Conservation (phyloP, 352 stramenopile species). For the Globisporangium carolinianum region DNA sequence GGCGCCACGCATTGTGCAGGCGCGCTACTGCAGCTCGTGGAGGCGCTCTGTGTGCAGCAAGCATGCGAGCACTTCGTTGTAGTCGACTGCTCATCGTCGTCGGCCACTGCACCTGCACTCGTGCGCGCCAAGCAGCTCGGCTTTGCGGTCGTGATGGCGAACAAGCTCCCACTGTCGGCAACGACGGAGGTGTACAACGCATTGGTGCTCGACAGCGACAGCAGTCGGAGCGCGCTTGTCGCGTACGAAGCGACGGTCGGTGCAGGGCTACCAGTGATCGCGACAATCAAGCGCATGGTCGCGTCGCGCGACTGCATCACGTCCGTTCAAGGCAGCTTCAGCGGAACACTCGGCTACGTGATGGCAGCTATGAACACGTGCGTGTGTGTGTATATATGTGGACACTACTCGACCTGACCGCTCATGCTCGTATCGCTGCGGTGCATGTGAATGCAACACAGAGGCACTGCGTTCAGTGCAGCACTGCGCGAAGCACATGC, state of each 20-base stretch:
- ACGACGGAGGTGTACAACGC: slow-evolving; percentile 25
- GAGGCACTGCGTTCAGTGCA: slow-evolving; percentile 34
- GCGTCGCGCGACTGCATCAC: slow-evolving; percentile 38
- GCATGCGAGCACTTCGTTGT: slow-evolving; percentile 15
- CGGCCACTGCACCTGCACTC: slow-evolving; percentile 13
- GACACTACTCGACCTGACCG: not conserved
- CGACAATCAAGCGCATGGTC: slow-evolving; percentile 38
- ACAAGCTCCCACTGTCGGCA: slow-evolving; percentile 43
- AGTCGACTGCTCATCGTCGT: slow-evolving; percentile 24
- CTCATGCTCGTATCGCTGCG: not conserved
- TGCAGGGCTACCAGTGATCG: slow-evolving; percentile 53
- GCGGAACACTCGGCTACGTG: slow-evolving; percentile 59
- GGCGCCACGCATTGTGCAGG: not conserved
- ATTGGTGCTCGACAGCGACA: slow-evolving; percentile 15
- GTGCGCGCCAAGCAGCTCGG: slow-evolving; percentile 14
- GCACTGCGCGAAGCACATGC: slow-evolving; percentile 37
- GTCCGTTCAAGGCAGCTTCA: slow-evolving; percentile 45
- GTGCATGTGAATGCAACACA: slow-evolving; percentile 1
- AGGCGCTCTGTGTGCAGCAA: slow-evolving; percentile 6
- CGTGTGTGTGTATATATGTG: not conserved
- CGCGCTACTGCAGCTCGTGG: slow-evolving; percentile 3
- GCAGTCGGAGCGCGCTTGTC: slow-evolving; percentile 14
- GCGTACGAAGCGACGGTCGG: slow-evolving; percentile 56
- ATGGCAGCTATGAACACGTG: slow-evolving; percentile 28
- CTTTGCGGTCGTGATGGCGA: slow-evolving; percentile 34